phyloP scores from a whole-genome alignment of 305 asterid genomes.

The Withania somnifera region DNA sequence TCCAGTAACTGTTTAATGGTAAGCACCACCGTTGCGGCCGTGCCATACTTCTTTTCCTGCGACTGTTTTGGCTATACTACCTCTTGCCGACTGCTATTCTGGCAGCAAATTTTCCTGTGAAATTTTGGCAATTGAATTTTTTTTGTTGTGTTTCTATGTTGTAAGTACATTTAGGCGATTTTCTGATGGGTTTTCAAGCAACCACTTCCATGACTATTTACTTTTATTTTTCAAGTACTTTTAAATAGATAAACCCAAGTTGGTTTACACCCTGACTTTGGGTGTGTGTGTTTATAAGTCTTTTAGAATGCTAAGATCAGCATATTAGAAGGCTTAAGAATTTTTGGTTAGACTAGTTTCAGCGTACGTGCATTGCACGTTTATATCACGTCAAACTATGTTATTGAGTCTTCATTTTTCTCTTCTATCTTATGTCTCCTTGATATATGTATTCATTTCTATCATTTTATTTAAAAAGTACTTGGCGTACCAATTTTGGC shows the following conservation, averaged over 20 bases:
- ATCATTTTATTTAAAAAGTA: too few species aligned
- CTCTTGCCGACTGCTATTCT: background rate
- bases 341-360: constrained; percentile 5
- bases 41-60: background rate
- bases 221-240: background rate
- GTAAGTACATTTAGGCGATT: background rate
- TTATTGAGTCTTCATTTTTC: too few species aligned
- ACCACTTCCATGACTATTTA: background rate
- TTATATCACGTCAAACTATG: too few species aligned
- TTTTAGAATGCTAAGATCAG: background rate
- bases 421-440: too few species aligned
- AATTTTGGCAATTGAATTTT: background rate
- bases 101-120: background rate
- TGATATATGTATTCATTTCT: too few species aligned
- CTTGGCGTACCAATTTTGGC: too few species aligned
- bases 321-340: background rate
- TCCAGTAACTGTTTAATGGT: background rate
- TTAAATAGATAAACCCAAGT: background rate
- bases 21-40: background rate
- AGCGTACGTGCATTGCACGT: too few species aligned
- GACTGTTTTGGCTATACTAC: background rate
- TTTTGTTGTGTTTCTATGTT: background rate
- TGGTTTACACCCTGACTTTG: background rate
- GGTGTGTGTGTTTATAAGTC: background rate
- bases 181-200: background rate